Evolutionary conservation across 352 stramenopile species (phyloP).

Genomic region (Phytopythium aichiense): DNA sequence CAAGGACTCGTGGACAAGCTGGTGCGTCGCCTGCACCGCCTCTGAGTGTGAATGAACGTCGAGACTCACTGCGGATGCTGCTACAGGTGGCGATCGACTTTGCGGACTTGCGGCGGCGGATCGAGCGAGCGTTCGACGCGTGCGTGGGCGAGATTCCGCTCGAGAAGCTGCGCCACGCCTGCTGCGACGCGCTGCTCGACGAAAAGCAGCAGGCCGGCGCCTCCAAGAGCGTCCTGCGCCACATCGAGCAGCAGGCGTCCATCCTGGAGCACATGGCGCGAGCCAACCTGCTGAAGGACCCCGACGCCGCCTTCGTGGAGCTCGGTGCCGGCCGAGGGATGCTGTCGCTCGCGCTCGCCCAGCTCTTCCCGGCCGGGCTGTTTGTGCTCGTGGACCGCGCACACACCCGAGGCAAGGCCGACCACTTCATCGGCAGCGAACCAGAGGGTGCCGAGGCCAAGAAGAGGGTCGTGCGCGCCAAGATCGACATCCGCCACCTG

Average conservation of each 20-base stretch:
- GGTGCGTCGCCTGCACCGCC: conserved; percentile 12
- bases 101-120: conserved; percentile 35
- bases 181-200: conserved; percentile 54
- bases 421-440: conserved; percentile 57
- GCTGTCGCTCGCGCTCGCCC: conserved; percentile 73
- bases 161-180: conserved; percentile 65
- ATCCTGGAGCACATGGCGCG: conserved; percentile 79
- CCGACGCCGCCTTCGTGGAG: conserved; percentile 51
- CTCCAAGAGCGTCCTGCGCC: conserved; percentile 58
- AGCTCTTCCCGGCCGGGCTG: conserved; percentile 50
- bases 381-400: conserved; percentile 80
- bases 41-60: not conserved
- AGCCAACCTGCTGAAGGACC: conserved; percentile 38
- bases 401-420: conserved; percentile 66
- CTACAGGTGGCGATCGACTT: conserved; percentile 47
- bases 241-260: conserved; percentile 82
- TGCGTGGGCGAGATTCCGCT: conserved; percentile 55
- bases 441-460: conserved; percentile 11
- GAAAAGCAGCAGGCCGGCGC: conserved; percentile 56
- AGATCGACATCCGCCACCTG: conserved; percentile 85
- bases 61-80: not conserved
- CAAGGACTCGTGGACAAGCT: conserved; percentile 69
- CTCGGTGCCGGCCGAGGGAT: conserved; percentile 73
- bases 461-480: conserved; percentile 51
- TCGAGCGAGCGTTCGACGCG: conserved; percentile 43